These are phyloP conservation scores for Closterium sp. DNA, from an alignment of 139 green algal species.

Conservation along the genomic window DNA sequence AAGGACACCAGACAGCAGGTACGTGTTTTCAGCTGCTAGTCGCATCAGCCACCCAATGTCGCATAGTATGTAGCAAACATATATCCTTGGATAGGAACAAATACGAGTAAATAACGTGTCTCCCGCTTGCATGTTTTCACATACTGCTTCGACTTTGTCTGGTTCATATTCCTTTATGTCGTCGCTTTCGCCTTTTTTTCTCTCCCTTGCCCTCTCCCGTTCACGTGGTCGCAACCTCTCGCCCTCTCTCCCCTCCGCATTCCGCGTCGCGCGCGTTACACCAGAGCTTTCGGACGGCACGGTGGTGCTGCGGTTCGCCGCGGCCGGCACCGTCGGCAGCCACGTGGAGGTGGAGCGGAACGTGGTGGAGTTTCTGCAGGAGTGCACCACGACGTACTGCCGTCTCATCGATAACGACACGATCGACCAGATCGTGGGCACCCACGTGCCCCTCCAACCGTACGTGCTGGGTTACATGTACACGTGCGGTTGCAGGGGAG, in stretches of 20 bases:
- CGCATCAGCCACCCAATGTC: too few relatives aligned
- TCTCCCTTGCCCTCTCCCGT: too few relatives aligned
- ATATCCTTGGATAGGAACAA: too few relatives aligned
- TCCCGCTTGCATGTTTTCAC: too few relatives aligned
- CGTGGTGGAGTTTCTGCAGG: background rate
- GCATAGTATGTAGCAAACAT: too few relatives aligned
- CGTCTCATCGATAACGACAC: background rate
- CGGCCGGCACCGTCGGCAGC: too few relatives aligned
- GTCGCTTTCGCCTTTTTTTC: background rate
- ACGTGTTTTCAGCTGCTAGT: too few relatives aligned
- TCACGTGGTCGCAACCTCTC: background rate
- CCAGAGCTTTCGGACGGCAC: background rate
- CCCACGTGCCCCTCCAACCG: background rate
- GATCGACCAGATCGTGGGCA: background rate
- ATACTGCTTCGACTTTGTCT: too few relatives aligned
- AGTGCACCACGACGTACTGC: background rate
- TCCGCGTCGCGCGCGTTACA: background rate
- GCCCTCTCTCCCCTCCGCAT: background rate
- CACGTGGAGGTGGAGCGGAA: background rate
- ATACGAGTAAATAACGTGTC: too few relatives aligned
- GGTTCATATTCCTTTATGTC: too few relatives aligned
- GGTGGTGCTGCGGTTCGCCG: background rate
- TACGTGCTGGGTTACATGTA: background rate
- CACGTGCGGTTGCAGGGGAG: too few relatives aligned
- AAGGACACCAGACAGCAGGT: background rate